Conservation (phyloP, 305 asterid species). For the Plantago rigida region DNA sequence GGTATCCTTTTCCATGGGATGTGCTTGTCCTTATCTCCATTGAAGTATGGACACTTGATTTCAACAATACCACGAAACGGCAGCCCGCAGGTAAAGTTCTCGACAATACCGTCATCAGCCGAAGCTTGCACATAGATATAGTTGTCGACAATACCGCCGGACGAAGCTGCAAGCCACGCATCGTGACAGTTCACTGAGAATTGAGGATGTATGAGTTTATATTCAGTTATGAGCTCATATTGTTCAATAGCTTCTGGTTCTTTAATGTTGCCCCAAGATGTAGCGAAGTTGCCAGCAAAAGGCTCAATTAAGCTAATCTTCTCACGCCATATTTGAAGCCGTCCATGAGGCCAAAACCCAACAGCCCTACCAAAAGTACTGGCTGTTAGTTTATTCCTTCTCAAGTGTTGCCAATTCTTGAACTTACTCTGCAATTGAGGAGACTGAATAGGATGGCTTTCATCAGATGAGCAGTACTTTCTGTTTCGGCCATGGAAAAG, state of each 20-base stretch:
- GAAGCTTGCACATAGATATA: constrained; percentile 28
- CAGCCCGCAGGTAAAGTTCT: not conserved
- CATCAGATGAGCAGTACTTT: constrained; percentile 25
- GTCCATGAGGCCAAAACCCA: constrained; percentile 67
- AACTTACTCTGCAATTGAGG: constrained; percentile 52
- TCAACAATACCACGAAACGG: constrained; percentile 57
- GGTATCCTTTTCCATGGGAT: constrained; percentile 63
- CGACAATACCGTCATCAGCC: too few relatives aligned
- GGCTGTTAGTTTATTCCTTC: constrained; percentile 63
- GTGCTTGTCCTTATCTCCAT: constrained; percentile 43
- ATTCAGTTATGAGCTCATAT: constrained; percentile 49
- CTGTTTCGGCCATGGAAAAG: constrained; percentile 27
- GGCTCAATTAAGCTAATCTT: constrained; percentile 63
- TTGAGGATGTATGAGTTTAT: constrained; percentile 37
- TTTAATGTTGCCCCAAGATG: constrained; percentile 63
- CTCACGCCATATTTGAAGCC: constrained; percentile 68
- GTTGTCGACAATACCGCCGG: constrained; percentile 52
- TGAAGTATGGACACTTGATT: constrained; percentile 65
- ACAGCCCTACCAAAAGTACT: constrained; percentile 63
- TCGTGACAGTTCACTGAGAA: constrained; percentile 40
- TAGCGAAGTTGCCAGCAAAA: constrained; percentile 56
- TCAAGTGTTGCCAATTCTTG: constrained; percentile 73
- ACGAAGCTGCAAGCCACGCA: constrained; percentile 68
- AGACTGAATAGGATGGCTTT: constrained; percentile 36
- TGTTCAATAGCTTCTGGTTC: constrained; percentile 66